Base-by-base conservation (phyloP, 1,284 basidiomycete species). In the Sporisorium graminicola region DNA sequence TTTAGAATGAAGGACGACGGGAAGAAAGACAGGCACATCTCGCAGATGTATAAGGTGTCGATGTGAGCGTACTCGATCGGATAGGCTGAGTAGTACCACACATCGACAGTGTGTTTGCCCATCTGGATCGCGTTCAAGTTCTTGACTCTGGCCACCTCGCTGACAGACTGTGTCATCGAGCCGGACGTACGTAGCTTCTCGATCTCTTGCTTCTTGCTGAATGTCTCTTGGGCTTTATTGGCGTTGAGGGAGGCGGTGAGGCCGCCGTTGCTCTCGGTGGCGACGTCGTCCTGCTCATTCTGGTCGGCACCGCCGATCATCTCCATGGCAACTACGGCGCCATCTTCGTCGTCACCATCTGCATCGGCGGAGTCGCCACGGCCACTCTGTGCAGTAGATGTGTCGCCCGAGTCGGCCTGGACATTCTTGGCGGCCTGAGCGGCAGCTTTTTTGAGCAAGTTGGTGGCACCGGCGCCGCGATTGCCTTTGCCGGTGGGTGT, bases 11-110 rank as follows among this genome's bases (percentile, higher is more conserved):
- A 74, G 12, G 76, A 65, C 12, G 79, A 79, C 0, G 79, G 78
- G 53, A 78, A 85, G 80, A 84, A 85, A 16, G 70, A 76, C 3
- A 85, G 66, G 64, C 97, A 99, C 91, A 97, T 98, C 87, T 99
- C 97, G 91, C 97, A 99, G 85, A 99, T 91, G 89, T 95, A 98
- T 52, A 99, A 90, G 71, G 95, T 89, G 27, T 95, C 94, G 33
- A 97, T 91, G 87, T 99, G 93, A 43, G 96, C 94, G 87, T 93
- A 99, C 88, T 99, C 97, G 87, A 94, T 91, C 6, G 97, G 97
- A 87, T 99, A 99, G 7, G 97, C 96, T 82, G 93, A 95, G 88
- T 99, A 99, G 88, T 99, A 99, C 97, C 97, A 99, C 10, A 95
- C 92, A 82, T 99, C 95, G 80, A 99, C 93, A 87, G 98, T 94